Conservation (phyloP, 1,139 yeast genomes). For the Yamadazyma dendronema region DNA sequence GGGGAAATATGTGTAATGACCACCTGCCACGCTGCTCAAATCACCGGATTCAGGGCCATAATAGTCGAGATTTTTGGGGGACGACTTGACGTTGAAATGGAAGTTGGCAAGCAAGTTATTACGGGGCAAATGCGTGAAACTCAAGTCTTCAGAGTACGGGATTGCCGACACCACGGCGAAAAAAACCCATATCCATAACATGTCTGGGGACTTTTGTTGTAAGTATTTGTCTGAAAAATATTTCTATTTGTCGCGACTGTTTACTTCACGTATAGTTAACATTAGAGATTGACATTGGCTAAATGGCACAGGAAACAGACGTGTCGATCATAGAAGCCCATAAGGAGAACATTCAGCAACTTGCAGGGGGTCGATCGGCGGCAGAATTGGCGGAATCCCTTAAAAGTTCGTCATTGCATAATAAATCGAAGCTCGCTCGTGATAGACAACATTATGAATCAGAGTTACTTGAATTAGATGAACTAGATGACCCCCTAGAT, state of each 20-base stretch:
- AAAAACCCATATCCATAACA: not conserved
- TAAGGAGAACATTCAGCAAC: conserved; percentile 78
- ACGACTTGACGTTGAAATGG: conserved; percentile 60
- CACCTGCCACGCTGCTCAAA: conserved; percentile 7
- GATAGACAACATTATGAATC: conserved; percentile 43
- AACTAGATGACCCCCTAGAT: conserved; percentile 80
- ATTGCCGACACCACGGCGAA: conserved; percentile 18
- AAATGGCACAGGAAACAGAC: conserved; percentile 2
- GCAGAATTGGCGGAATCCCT: conserved; percentile 51
- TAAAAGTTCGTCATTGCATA: conserved; percentile 17
- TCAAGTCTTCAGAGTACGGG: conserved; percentile 51
- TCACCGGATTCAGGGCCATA: conserved; percentile 9
- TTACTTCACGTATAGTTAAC: not conserved
- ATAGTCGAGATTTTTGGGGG: conserved; percentile 33
- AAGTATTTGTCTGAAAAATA: no score
- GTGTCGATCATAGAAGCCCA: conserved; percentile 61
- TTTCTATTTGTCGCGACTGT: no score
- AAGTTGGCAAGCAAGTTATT: conserved; percentile 69
- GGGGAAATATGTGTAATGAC: conserved; percentile 78
- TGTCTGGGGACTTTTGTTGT: no score
- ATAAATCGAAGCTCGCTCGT: conserved; percentile 21
- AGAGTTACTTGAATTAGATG: conserved; percentile 46
- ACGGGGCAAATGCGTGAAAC: conserved; percentile 66
- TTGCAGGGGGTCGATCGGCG: conserved; percentile 71
- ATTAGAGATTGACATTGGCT: no score